Base-by-base conservation (phyloP, 2,329 filamentous ascomycete genomes). In the Pestalotiopsis sp. region DNA sequence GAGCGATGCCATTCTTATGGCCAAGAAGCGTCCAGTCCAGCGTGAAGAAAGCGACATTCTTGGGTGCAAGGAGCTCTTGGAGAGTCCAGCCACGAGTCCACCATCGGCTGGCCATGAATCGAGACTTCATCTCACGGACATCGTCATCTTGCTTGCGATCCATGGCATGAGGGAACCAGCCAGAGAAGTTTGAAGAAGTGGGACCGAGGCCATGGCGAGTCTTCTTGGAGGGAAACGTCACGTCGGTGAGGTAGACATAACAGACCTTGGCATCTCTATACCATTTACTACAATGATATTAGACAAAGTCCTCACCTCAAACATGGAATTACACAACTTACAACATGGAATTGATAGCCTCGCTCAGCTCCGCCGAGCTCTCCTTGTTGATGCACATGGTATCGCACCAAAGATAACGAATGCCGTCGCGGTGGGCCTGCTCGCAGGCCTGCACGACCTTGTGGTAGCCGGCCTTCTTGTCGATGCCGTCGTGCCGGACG, bases 271-370 rank as follows among this genome's bases (percentile, higher is more conserved):
- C 72, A n/a, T 74, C 31, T 41, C 66, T 25, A 38, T 65, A 69
- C 60, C 65, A 69, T 2, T 45, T 31, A 57, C 59, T 65, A 31
- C 2, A 7, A 2, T 1, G 49, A 12, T 14, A 17, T 63, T 17
- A 56, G 36, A 1, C 73, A 73, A 1, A 31, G 63, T 52, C 68
- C 2, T 66, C 79, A 79, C 77, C 77, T 80, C 0, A 68, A 49
- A 36, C 17, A 14, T 12, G 2, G 31, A 11, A 31, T 57, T 14
- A 52, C 11, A 1, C 17, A 3, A 58, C 68, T 68, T 13, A 66
- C 64, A 77, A 81, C 78, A 81, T 80, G 63, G 75, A 77, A 52
- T 81, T 81, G 60, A 81, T 77, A 4, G 80, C 78, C 57, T 81
- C 79, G 3, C 72, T 76, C 2, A 82, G 68, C 66, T 81, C 79